A percentile compares a stretch with the other conserved stretches of the same genome.
phyloP scores from a whole-genome alignment of 1,284 basidiomycete genomes.

The Tilletiaria anomala region DNA sequence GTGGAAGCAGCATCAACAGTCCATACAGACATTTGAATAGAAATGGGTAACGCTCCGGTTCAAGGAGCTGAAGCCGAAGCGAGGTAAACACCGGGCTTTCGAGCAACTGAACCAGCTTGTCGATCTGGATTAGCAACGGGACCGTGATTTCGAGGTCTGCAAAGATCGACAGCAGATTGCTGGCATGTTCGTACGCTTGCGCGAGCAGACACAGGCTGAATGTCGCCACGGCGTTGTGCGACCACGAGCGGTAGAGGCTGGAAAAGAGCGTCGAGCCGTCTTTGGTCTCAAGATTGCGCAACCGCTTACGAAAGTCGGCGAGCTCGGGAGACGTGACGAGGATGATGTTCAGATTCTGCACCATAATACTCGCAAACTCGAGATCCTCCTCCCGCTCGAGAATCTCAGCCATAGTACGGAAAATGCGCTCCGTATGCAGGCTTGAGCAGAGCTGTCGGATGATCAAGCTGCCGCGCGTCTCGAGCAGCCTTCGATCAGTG shows the following conservation, averaged over 20 bases:
- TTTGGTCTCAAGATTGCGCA: conserved; percentile 53
- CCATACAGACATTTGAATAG: conserved; percentile 97
- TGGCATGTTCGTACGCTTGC: conserved; percentile 97
- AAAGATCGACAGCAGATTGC: conserved; percentile 93
- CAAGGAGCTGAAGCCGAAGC: conserved; percentile 86
- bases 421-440: conserved; percentile 88
- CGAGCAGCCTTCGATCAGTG: conserved; percentile 77
- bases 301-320: conserved; percentile 73
- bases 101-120: conserved; percentile 93
- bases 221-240: conserved; percentile 91
- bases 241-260: conserved; percentile 90
- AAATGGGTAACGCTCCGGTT: conserved; percentile 90
- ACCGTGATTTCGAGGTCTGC: conserved; percentile 85
- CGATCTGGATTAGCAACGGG: conserved; percentile 82
- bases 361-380: conserved; percentile 91
- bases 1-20: conserved; percentile 88
- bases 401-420: conserved; percentile 87
- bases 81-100: conserved; percentile 98
- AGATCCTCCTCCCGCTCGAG: conserved; percentile 97
- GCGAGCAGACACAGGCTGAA: conserved; percentile 90
- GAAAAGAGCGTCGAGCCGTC: conserved; percentile 88
- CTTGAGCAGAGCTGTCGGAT: conserved; percentile 88
- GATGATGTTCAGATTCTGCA: conserved; percentile 92
- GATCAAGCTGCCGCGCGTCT: conserved; percentile 84
- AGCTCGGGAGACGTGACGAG: conserved; percentile 92